Evolutionary conservation across 2,329 filamentous ascomycete genomes (phyloP).

Genomic region (Beauveria medogensis): DNA sequence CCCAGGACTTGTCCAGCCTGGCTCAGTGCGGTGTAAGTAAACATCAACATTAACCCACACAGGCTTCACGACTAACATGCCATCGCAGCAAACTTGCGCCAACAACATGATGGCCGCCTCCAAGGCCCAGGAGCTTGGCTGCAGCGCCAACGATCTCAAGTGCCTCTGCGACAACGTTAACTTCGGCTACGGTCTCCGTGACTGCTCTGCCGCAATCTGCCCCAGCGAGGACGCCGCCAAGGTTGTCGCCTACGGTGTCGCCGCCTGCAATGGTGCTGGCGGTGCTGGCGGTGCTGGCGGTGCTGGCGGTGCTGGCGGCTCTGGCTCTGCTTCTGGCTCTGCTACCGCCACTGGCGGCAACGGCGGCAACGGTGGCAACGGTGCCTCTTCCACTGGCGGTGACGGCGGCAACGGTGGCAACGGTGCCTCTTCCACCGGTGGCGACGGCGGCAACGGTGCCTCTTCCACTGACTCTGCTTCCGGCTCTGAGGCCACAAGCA

Average conservation of each 20-base stretch:
- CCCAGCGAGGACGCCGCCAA: constrained; percentile 24
- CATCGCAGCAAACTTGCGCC: constrained; percentile 38
- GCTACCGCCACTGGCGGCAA: neutral
- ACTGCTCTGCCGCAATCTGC: constrained; percentile 42
- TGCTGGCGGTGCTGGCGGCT: too few relatives aligned
- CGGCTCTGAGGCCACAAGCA: constrained; percentile 12
- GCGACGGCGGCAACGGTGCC: constrained; percentile 17
- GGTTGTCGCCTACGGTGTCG: constrained; percentile 31
- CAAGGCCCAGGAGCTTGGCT: constrained; percentile 38
- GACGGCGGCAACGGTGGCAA: constrained; percentile 16
- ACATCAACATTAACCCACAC: neutral
- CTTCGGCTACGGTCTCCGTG: constrained; percentile 42
- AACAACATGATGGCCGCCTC: constrained; percentile 39
- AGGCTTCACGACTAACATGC: constrained; percentile 9
- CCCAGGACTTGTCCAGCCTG: constrained; percentile 34
- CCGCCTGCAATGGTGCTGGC: constrained; percentile 25
- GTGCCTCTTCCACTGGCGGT: constrained; percentile 17
- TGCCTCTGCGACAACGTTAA: constrained; percentile 41
- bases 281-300: too few relatives aligned
- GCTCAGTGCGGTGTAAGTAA: constrained; percentile 46
- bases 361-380: neutral
- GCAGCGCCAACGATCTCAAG: constrained; percentile 29
- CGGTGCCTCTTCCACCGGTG: constrained; percentile 13
- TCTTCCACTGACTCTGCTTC: constrained; percentile 14
- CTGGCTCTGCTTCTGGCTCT: constrained; percentile 1